Evolutionary conservation across 179 eudicot species (phyloP).

Genomic region (Spergularia azorica): DNA sequence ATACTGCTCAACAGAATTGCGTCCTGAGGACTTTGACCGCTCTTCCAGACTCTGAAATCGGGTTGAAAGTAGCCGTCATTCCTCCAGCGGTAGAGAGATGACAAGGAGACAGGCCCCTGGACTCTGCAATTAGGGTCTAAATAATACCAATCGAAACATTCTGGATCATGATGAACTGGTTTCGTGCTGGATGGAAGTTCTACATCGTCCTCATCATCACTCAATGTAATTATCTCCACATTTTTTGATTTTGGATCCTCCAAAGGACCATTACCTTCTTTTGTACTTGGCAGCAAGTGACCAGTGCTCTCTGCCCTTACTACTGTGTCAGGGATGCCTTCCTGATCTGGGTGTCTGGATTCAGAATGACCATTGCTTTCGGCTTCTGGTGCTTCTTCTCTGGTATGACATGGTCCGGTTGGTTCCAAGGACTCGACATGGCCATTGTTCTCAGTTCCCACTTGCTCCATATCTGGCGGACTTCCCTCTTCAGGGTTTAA

Average conservation of each 20-base stretch:
- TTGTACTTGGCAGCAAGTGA: constrained; percentile 8
- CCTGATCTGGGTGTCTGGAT: constrained; percentile 1
- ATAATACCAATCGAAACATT: constrained; percentile 45
- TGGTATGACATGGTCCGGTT: constrained; percentile 10
- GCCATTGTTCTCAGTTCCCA: constrained; percentile 20
- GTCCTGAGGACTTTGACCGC: constrained; percentile 35
- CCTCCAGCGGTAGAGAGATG: constrained; percentile 43
- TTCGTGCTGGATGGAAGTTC: constrained; percentile 12
- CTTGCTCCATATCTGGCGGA: constrained; percentile 2
- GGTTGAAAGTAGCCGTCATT: constrained; percentile 40
- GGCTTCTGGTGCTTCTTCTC: constrained; percentile 13
- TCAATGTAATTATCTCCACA: constrained; percentile 41
- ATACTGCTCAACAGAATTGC: constrained; percentile 41
- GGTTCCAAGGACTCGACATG: constrained; percentile 10
- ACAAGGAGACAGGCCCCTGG: constrained; percentile 58
- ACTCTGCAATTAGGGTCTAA: constrained; percentile 43
- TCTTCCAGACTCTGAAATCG: constrained; percentile 50
- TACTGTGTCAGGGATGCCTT: background rate
- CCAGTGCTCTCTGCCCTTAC: constrained; percentile 8
- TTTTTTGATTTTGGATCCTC: constrained; percentile 7
- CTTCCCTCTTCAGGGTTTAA: constrained; percentile 10
- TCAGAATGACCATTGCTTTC: constrained; percentile 14
- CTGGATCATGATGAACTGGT: constrained; percentile 18
- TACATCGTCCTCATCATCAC: constrained; percentile 49
- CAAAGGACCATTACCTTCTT: background rate